phyloP scores from a whole-genome alignment of 495 filamentous ascomycete species.

The Neurospora africana region DNA sequence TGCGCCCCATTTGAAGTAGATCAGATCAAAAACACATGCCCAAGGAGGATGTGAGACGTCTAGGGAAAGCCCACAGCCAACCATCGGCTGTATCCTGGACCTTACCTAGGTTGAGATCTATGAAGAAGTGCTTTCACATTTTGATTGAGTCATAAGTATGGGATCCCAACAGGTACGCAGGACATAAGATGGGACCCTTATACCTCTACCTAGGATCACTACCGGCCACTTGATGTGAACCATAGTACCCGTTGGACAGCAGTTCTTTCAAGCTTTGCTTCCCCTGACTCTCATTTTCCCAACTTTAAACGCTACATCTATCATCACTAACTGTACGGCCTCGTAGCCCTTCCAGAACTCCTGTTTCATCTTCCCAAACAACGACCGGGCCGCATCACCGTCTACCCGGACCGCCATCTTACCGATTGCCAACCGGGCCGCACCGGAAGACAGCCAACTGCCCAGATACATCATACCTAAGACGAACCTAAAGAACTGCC shows the following conservation, averaged over 20 bases:
- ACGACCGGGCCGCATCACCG: background rate
- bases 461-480: background rate
- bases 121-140: background rate
- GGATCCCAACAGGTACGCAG: background rate
- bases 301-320: background rate
- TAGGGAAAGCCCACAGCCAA: background rate
- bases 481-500: slow-evolving; percentile 1
- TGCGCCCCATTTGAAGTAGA: background rate
- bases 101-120: background rate
- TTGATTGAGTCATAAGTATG: background rate
- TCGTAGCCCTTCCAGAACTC: background rate
- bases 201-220: background rate
- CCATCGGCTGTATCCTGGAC: background rate
- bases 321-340: background rate
- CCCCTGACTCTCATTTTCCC: background rate
- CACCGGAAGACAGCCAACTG: background rate
- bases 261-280: background rate
- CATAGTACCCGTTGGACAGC: background rate
- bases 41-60: background rate
- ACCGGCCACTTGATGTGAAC: background rate
- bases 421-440: background rate
- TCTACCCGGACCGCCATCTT: background rate
- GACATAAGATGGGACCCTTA: background rate
- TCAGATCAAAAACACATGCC: background rate
- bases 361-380: background rate